Base-by-base conservation (phyloP, 208 protist species). In the Leptomonas pyrrhocoris region DNA sequence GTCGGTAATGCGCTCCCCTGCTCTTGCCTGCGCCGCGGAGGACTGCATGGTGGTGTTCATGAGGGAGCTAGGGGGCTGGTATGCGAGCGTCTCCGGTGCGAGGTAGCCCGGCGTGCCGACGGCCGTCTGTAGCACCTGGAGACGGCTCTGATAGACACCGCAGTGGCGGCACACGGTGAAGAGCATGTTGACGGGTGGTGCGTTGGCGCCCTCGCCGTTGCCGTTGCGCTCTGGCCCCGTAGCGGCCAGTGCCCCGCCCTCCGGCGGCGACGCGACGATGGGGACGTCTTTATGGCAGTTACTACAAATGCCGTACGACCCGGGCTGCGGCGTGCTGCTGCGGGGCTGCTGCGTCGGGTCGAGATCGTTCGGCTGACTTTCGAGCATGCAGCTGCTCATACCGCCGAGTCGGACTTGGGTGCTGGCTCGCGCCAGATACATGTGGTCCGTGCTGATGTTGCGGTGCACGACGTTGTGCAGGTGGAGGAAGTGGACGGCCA, bases 21-120 rank as follows among this genome's bases (percentile, higher is more conserved):
- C 40, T 58, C 31, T 46, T n/a, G 56, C 46, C 21, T 50, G 21
- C 28, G 48, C 36, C 19, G 36, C 59, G 0, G 48, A 23, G 5
- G 56, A 59, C 50, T 63, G 61, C 23, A n/a, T 59, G 48, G 2
- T 45, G 0, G 65, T 69, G 67, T 50, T 75, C 71, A 83, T 83
- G 50, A 74, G 49, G 5, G 69, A 77, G 34, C 45, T 70, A 16
- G 71, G 71, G 6, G 65, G 77, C 54, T 75, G 72, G 19, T 78
- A 79, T 0, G 67, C 60, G 4, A 98, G 67, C 38, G 96, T 84
- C 74, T 98, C 94, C 3, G 94, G 90, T 3, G 96, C 79, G 12
- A 94, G 59, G 76, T 87, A 93, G 42, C 68, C 75, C 27, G 89
- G 86, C n/a, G 84, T 91, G 23, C 90, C 90, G 11, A 80, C 81